Base-by-base conservation (phyloP, 2,329 filamentous ascomycete species). In the Aspergillus texensis region DNA sequence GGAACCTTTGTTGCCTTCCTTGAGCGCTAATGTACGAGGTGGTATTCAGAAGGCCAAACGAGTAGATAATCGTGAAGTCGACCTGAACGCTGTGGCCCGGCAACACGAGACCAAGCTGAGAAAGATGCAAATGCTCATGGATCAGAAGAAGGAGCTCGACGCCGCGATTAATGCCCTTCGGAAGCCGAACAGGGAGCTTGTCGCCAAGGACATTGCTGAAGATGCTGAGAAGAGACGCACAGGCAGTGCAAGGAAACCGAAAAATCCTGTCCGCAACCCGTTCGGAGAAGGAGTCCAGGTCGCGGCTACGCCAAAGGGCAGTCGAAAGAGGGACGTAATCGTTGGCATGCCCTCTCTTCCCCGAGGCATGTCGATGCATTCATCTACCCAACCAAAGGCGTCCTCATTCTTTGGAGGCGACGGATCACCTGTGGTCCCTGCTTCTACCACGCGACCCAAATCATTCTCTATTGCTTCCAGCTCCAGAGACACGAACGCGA, bases 111-210 rank as follows among this genome's bases (percentile, higher is more conserved):
- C 76, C 11, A 84, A 83, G 65, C 65, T 81, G 46, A 79, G 77
- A 66, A 82, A 81, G 66, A 79, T 81, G 61, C 78, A 81, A 61
- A 74, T 78, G 64, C 70, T 81, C 14, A 72, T 78, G 28, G 79
- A 82, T 34, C 80, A 82, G 62, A 82, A 82, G 71, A 80, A 76
- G 63, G 81, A 84, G 64, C 74, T 84, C 11, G 80, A 82, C 63
- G 80, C 79, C 30, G 82, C 82, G 32, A 84, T 84, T 63, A 71
- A 77, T 28, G 76, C 80, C 0, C 70, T 84, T 5, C 78, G 80
- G 54, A 82, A 81, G 62, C 82, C 82, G 5, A 83, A 83, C 65
- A 74, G 82, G 57, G 75, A 78, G 39, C 74, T 82, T 5, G 80
- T 81, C 14, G 78, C 80, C 19, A 78, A 77, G 60, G 79, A 82